phyloP scores from a whole-genome alignment of 768 basidiomycete genomes.

The Peribolospora kevripleyi region DNA sequence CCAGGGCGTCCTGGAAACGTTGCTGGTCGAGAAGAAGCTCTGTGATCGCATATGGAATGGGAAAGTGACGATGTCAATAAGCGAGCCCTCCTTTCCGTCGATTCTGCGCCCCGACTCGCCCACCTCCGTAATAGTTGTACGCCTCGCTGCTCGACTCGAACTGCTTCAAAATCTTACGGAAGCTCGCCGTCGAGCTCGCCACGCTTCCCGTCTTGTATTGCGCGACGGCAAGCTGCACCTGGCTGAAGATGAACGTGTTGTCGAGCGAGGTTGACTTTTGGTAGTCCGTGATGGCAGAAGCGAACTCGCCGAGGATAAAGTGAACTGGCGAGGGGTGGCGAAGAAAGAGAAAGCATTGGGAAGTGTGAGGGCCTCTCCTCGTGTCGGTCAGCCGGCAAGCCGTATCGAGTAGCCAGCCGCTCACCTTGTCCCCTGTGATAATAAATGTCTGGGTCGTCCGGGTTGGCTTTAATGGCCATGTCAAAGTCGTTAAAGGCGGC shows the following conservation, averaged over 20 bases:
- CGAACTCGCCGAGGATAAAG: slow-evolving; percentile 83
- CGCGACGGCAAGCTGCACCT: slow-evolving; percentile 90
- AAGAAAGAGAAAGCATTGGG: background rate
- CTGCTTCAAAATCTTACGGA: slow-evolving; percentile 54
- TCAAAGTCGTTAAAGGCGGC: slow-evolving; percentile 81
- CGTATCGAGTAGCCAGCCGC: slow-evolving; percentile 6
- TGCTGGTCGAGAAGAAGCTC: slow-evolving; percentile 82
- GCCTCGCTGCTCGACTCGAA: slow-evolving; percentile 78
- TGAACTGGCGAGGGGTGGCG: slow-evolving; percentile 32
- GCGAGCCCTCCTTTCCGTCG: background rate
- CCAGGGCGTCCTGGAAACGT: slow-evolving; percentile 63
- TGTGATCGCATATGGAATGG: background rate
- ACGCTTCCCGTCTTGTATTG: slow-evolving; percentile 71
- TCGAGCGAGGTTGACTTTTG: slow-evolving; percentile 70
- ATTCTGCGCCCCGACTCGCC: slow-evolving; percentile 1
- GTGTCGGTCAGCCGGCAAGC: background rate
- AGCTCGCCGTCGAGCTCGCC: slow-evolving; percentile 66
- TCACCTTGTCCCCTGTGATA: slow-evolving; percentile 93
- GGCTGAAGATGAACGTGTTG: slow-evolving; percentile 72
- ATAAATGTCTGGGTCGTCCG: slow-evolving; percentile 79
- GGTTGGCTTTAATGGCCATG: slow-evolving; percentile 54
- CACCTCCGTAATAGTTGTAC: slow-evolving; percentile 63
- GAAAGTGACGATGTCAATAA: background rate
- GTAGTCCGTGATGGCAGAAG: slow-evolving; percentile 70
- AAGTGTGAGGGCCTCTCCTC: background rate